These are phyloP conservation scores for Vitis riparia DNA, from an alignment of 164 flowering plant species.

Conservation along the genomic window DNA sequence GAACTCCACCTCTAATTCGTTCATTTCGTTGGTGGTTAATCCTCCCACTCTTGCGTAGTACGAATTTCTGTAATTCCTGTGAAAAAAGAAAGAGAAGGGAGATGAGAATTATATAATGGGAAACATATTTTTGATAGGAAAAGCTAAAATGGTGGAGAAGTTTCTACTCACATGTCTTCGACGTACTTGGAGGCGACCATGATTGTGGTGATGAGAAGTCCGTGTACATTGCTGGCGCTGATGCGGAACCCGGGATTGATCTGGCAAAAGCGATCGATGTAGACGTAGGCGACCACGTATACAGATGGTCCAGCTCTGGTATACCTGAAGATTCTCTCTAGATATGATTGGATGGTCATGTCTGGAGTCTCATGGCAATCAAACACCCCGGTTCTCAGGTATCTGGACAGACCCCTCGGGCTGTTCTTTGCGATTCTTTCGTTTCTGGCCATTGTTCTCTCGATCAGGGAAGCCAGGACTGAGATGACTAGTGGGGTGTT, in stretches of 20 bases:
- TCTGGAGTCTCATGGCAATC: slow-evolving; percentile 62
- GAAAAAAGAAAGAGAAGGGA: slow-evolving; percentile 2
- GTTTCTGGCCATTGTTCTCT: slow-evolving; percentile 72
- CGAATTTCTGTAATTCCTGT: slow-evolving; percentile 91
- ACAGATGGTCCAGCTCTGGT: slow-evolving; percentile 72
- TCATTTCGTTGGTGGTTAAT: slow-evolving; percentile 62
- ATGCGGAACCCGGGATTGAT: slow-evolving; percentile 60
- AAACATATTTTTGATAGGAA: neutral
- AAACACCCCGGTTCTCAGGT: slow-evolving; percentile 35
- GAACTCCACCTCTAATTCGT: slow-evolving; percentile 73
- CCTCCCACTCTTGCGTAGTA: slow-evolving; percentile 93
- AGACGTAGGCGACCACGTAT: slow-evolving; percentile 82
- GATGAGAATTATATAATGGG: neutral
- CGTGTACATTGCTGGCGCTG: slow-evolving; percentile 65
- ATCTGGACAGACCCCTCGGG: slow-evolving; percentile 23
- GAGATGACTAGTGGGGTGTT: slow-evolving; percentile 71
- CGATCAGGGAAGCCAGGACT: slow-evolving; percentile 84
- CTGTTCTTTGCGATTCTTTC: slow-evolving; percentile 48
- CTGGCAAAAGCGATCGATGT: slow-evolving; percentile 84
- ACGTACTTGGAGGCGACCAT: slow-evolving; percentile 95
- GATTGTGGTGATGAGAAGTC: slow-evolving; percentile 83
- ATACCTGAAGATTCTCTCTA: slow-evolving; percentile 84
- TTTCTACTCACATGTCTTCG: slow-evolving; percentile 77
- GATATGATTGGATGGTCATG: slow-evolving; percentile 67
- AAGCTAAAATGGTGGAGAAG: neutral